Evolutionary conservation across 495 filamentous ascomycete species (phyloP), one percentile per base, ranked within the genome.

Genomic region (Aspergillus conjunctus): DNA sequence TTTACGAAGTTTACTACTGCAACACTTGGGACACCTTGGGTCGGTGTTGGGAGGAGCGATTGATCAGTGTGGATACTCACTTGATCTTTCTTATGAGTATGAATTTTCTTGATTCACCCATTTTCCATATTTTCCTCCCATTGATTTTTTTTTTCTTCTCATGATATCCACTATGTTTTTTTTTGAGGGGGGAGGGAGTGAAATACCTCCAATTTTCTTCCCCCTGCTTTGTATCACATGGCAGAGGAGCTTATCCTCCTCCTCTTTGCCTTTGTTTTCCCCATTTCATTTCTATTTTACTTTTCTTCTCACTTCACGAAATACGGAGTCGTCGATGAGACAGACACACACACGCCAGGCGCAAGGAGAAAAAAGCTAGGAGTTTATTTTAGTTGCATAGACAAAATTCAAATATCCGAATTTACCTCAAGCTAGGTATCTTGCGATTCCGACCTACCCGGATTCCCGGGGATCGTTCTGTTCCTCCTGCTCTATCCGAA

Each of bases 91-190:
- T 52, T 48, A 68, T 62, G 64, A 68, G 66, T 67, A 60, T 59
- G 44, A 56, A 60, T 65, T 58, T 62, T 59, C 55, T 59, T 54
- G 20, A 7, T 52, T 54, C 20, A 11, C 44, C 59, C 39, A 46
- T 56, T 65, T 43, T 54, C 43, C 14, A n/a, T 37, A 53, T 59
- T 68, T 66, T 58, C 53, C 18, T 57, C 50, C n/a, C 10, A n/a
- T 61, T 58, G 54, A 58, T 63, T 64, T 56, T 56, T 52, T 62
- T 51, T 45, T 52, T 56, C 52, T 53, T 48, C 60, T 56, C 58
- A 66, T 69, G 65, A 68, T 66, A 66, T 67, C 66, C 66, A 66
- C 66, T 69, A 46, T 61, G 66, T 69, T 69, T 61, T 64, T 63
- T 69, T 69, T 61, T 64, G 60, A 5, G 58, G 54, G 44, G 21